Base-by-base conservation (phyloP, 176 grass and related monocot genomes). In the Panicum miliaceum region DNA sequence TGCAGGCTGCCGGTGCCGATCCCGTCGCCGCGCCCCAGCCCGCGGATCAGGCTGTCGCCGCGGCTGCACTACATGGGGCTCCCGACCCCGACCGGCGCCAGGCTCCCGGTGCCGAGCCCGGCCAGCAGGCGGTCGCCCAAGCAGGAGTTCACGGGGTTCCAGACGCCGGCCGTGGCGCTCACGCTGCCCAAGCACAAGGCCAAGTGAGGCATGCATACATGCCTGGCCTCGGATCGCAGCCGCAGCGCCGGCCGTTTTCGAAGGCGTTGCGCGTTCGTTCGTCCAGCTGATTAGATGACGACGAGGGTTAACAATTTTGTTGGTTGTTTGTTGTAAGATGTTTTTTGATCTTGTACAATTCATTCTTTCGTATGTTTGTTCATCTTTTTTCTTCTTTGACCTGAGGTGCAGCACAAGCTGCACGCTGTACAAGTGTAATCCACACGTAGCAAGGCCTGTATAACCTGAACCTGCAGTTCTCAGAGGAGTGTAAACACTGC, bases 1-100 rank as follows among this genome's bases (percentile, higher is more conserved):
- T 82, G 67, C 63, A 82, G 76, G 87, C 41, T 94, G 29, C 95
- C 92, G 84, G 22, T 92, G 29, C 95, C 92, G 2, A 92, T 97
- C 68, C 95, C 95, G 3, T 94, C 92, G 35, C 95, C 95, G 27
- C 90, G 91, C 1, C 94, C 94, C 12, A 97, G 94, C 84, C 91
- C 89, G 7, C 76, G 64, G 81, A 63, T 88, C 79, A 84, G 94
- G 87, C 45, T 97, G 67, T 97, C 94, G 60, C 94, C 94, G 1
- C 81, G 79, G 52, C 86, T 97, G 16, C 78, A 86, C 15, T 97
- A 92, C 87, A 97, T 97, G 94, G 91, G 94, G 12, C 85, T 73
- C 22, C 89, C 86, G 2, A 86, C 93, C 2, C 93, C 93, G 25
- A 78, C 71, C 9, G 82, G 77, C 42, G 70, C 51, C 82, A 79